Conservation (phyloP, 495 filamentous ascomycete species). For the Penicillium roqueforti region DNA sequence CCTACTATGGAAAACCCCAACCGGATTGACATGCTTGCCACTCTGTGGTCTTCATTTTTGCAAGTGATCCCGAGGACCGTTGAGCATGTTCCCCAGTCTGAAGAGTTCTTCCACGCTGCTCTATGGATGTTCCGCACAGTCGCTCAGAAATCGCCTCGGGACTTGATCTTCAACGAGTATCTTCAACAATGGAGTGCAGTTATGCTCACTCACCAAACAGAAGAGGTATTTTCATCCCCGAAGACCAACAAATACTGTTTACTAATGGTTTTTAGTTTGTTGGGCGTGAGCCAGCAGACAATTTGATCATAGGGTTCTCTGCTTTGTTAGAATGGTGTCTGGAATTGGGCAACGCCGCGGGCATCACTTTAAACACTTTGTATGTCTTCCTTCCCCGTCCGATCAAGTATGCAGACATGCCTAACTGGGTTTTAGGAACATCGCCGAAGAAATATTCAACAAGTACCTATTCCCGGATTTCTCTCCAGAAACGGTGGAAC, state of each 20-base stretch:
- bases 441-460: constrained; percentile 59
- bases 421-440: constrained; percentile 26
- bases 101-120: constrained; percentile 55
- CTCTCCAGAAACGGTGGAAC: constrained; percentile 25
- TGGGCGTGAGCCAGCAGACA: constrained; percentile 47
- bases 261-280: constrained; percentile 37
- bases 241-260: background rate
- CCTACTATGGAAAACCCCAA: constrained; percentile 20
- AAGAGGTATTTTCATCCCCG: constrained; percentile 36
- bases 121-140: constrained; percentile 53
- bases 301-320: constrained; percentile 45
- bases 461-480: constrained; percentile 67
- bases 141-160: constrained; percentile 43
- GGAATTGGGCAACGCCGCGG: constrained; percentile 41
- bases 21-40: constrained; percentile 40
- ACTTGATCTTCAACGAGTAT: constrained; percentile 50
- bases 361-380: constrained; percentile 44
- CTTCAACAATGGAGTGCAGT: constrained; percentile 50
- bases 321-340: constrained; percentile 47
- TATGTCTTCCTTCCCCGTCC: constrained; percentile 12
- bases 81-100: constrained; percentile 41
- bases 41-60: constrained; percentile 51
- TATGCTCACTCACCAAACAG: constrained; percentile 50
- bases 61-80: constrained; percentile 45
- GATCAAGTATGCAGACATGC: background rate